Evolutionary conservation across 2,329 filamentous ascomycete species (phyloP).

Genomic region (Pezicula radicicola): DNA sequence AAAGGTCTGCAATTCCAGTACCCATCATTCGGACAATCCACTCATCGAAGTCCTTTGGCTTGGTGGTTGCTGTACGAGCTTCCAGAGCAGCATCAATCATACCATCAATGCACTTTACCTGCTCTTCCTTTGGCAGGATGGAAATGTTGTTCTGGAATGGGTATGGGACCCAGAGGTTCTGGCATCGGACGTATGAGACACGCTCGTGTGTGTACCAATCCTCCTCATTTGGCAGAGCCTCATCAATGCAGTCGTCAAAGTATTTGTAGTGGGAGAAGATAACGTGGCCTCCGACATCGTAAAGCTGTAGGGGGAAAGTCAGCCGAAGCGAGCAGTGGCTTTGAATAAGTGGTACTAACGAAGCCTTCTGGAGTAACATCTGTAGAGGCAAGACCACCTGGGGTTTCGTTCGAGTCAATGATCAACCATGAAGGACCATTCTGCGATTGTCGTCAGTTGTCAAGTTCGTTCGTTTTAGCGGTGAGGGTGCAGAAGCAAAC

Average conservation of each 20-base stretch:
- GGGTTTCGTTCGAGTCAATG: constrained; percentile 85
- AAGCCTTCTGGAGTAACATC: constrained; percentile 95
- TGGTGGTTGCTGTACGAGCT: constrained; percentile 79
- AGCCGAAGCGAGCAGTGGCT: constrained; percentile 7
- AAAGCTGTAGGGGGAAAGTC: constrained; percentile 60
- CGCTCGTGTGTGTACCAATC: constrained; percentile 99
- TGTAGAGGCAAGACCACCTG: constrained; percentile 93
- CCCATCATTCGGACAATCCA: constrained; percentile 96
- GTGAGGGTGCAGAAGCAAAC: constrained; percentile 10
- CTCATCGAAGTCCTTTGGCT: constrained; percentile 96
- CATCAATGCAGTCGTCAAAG: constrained; percentile 98
- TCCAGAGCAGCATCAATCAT: constrained; percentile 93
- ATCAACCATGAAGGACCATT: constrained; percentile 94
- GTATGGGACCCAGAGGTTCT: constrained; percentile 95
- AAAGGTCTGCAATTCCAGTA: constrained; percentile 83
- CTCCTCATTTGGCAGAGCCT: constrained; percentile 87
- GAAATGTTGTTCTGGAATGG: constrained; percentile 99
- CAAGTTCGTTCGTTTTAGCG: constrained; percentile 6
- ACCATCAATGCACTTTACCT: constrained; percentile 90
- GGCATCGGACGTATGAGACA: constrained; percentile 98
- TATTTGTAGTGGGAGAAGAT: constrained; percentile 82
- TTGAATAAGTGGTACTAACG: constrained; percentile 57
- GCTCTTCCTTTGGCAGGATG: constrained; percentile 95
- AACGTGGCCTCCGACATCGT: constrained; percentile 72
- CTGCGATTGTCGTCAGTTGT: constrained; percentile 42